A percentile compares a stretch with the other conserved stretches of the same genome.
Conservation (phyloP, 345 rosid genomes). For the Hibiscus syriacus region DNA sequence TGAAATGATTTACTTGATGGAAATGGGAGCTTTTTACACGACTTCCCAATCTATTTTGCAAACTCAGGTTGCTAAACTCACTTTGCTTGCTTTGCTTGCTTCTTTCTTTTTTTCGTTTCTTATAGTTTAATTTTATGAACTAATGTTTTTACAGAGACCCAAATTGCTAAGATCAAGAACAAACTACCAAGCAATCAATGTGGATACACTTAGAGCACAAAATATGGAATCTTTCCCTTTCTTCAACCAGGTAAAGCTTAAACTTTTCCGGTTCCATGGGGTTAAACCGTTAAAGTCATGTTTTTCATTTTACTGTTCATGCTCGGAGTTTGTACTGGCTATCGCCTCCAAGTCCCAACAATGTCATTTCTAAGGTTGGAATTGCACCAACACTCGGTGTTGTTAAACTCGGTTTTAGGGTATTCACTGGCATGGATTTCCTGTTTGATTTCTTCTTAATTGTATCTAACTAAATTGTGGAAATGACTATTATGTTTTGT, state of each 20-base stretch:
- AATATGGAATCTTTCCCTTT: slow-evolving; percentile 90
- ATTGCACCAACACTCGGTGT: no score
- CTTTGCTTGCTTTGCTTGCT: neutral
- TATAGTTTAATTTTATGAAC: neutral
- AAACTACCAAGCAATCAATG: slow-evolving; percentile 84
- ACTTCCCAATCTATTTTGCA: slow-evolving; percentile 80
- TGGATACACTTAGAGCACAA: slow-evolving; percentile 70
- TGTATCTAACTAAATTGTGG: no score
- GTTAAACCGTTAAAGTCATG: no score
- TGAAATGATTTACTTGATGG: slow-evolving; percentile 73
- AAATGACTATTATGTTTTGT: slow-evolving; percentile 5
- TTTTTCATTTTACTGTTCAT: no score
- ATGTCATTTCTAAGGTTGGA: no score
- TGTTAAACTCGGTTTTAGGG: no score
- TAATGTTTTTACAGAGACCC: slow-evolving; percentile 54
- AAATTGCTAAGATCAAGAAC: slow-evolving; percentile 63
- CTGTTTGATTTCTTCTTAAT: no score
- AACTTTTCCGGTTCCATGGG: neutral
- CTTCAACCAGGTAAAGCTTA: slow-evolving; percentile 57
- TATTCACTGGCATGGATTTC: no score
- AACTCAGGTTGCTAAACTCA: slow-evolving; percentile 35
- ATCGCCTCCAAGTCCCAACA: neutral
- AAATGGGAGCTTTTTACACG: slow-evolving; percentile 94
- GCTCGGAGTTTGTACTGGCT: no score
- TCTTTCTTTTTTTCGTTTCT: neutral